Evolutionary conservation across 2,329 filamentous ascomycete genomes (phyloP).

Genomic region (Ophiostoma novo-ulmi): DNA sequence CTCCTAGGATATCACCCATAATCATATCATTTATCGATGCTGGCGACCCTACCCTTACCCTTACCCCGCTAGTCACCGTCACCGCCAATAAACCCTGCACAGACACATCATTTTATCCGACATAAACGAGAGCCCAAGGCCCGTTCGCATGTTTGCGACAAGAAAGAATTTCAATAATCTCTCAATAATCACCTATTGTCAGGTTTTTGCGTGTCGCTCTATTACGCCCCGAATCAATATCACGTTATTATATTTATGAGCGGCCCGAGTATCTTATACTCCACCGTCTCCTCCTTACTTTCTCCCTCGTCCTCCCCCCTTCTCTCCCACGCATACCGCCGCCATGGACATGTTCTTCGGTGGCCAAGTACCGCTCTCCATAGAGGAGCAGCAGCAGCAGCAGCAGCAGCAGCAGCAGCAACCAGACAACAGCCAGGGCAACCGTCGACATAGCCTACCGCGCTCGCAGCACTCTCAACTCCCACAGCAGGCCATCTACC

Average conservation of each 20-base stretch:
- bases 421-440: not conserved
- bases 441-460: not conserved
- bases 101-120: not conserved
- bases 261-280: not conserved
- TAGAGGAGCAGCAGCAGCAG: constrained; percentile 19
- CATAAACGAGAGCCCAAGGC: not conserved
- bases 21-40: not conserved
- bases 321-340: not conserved
- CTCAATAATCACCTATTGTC: not conserved
- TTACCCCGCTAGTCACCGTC: constrained; percentile 15
- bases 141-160: not conserved
- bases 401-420: constrained; percentile 8
- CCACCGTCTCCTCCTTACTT: not conserved
- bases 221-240: not conserved
- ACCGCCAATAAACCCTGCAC: not conserved
- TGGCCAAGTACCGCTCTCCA: constrained; percentile 18
- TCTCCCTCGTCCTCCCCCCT: not conserved
- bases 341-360: constrained; percentile 23
- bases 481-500: not conserved
- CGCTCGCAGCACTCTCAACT: not conserved
- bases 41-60: not conserved
- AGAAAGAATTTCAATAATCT: not conserved
- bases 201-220: not conserved
- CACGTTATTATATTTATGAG: not conserved
- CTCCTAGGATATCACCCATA: not conserved